Conservation (phyloP, 164 flowering plant genomes). For the Protea cynaroides region DNA sequence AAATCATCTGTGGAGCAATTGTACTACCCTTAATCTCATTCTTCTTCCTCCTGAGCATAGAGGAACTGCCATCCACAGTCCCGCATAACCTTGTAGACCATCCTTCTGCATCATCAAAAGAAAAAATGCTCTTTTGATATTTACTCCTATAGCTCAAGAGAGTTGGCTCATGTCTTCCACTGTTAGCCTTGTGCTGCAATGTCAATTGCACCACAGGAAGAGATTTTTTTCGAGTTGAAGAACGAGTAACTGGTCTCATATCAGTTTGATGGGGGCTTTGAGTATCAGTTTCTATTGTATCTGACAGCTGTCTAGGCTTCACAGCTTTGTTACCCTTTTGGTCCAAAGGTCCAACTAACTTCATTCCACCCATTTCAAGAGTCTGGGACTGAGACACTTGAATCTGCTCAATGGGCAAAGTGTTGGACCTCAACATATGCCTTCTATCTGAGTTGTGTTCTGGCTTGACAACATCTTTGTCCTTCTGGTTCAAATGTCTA, state of each 20-base stretch:
- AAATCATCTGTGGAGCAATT: conserved; percentile 24
- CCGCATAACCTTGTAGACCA: conserved; percentile 15
- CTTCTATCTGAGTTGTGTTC: conserved; percentile 55
- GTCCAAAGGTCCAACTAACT: too few relatives aligned
- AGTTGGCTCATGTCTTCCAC: conserved; percentile 1
- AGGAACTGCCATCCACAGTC: conserved; percentile 24
- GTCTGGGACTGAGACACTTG: too few relatives aligned
- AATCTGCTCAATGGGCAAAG: too few relatives aligned
- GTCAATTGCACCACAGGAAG: conserved; percentile 19
- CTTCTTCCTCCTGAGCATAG: conserved; percentile 20
- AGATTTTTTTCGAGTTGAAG: conserved; percentile 40
- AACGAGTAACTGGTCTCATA: conserved; percentile 59
- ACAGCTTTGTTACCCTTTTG: too few relatives aligned
- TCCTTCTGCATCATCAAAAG: conserved; percentile 36
- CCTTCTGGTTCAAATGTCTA: neutral
- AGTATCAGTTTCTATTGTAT: conserved; percentile 80
- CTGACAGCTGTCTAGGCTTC: conserved; percentile 7
- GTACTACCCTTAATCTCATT: conserved; percentile 16
- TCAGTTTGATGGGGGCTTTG: conserved; percentile 31
- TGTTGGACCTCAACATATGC: too few relatives aligned
- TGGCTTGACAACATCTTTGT: conserved; percentile 12
- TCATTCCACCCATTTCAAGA: too few relatives aligned
- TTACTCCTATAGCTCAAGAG: conserved; percentile 18
- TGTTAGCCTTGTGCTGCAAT: conserved; percentile 6
- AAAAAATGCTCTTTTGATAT: conserved; percentile 24